Evolutionary conservation across 768 basidiomycete genomes (phyloP), one percentile per base, ranked within the genome.

Genomic region (Clitopilus hobsonii): DNA sequence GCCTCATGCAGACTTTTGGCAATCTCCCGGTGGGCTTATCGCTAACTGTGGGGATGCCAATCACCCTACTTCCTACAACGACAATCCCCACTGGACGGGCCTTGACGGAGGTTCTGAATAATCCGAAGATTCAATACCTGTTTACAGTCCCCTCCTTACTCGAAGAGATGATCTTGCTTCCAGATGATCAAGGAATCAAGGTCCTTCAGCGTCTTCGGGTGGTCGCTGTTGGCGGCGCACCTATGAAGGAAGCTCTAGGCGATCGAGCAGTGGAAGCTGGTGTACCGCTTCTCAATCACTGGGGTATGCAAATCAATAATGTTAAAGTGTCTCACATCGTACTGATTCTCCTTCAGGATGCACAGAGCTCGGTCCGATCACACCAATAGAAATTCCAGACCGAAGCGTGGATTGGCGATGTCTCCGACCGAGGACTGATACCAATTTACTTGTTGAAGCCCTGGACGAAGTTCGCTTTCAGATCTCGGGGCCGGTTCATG

Each of bases 131-230:
- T 6, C 61, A 65, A 1, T 73, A 66, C 36, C 55, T 74, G 57
- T 60, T 74, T 18, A 67, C 73, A 2, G 73, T 75, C 1, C 74
- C 74, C 0, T 75, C 73, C 3, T 71, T 74, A 50, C 56, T 75
- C 24, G 73, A 75, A 53, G 73, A 74, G 27, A 66, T 74, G 8
- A 41, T 66, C 26, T 54, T 59, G 1, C 56, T 70, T 14, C 61
- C 63, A 6, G 63, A 58, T 8, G 59, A 54, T 2, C 54, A 56
- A 4, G 71, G 69, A n/a, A 50, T 72, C n/a, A 60, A 66, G 7
- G 67, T 65, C 1, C 57, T 74, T 24, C 63, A 58, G 53, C 56
- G 53, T 6, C 63, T 74, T 13, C 69, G 69, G 25, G 67, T 73
- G 25, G 64, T 76, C 10, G 72, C 67, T 0, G 63, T 70, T 14